Evolutionary conservation across 139 green algal genomes (phyloP).

Genomic region (Axilococcus clingmanii): DNA sequence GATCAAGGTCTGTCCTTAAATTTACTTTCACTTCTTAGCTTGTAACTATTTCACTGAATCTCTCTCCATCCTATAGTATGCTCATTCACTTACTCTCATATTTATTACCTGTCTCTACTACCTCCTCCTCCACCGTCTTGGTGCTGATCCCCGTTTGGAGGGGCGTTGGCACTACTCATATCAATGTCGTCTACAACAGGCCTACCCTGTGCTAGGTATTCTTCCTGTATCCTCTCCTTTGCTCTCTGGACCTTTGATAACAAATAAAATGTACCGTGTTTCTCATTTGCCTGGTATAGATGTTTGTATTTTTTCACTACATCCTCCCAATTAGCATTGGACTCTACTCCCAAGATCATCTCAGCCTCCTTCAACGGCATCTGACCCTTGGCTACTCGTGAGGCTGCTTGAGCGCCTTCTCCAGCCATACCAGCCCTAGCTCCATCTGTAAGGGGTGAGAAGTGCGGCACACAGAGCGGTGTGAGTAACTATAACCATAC

Average conservation of each 20-base stretch:
- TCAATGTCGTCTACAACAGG: conserved; percentile 8
- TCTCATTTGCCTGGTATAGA: conserved; percentile 75
- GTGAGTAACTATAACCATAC: no score
- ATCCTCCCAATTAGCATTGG: conserved; percentile 49
- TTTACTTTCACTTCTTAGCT: conserved; percentile 9
- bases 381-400: conserved; percentile 22
- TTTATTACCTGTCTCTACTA: conserved; percentile 3
- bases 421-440: conserved; percentile 57
- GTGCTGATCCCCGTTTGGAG: neutral
- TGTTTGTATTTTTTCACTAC: conserved; percentile 77
- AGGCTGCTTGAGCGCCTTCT: conserved; percentile 42
- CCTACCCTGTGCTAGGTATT: conserved; percentile 16
- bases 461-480: neutral
- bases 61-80: no score
- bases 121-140: conserved; percentile 4
- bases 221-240: conserved; percentile 28
- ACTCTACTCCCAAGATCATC: conserved; percentile 60
- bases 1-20: conserved; percentile 12
- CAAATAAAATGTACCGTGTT: conserved; percentile 83
- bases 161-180: neutral
- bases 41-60: no score
- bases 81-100: no score
- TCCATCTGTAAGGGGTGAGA: conserved; percentile 47
- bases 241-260: conserved; percentile 72
- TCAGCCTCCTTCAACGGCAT: conserved; percentile 66